Evolutionary conservation across 2,329 filamentous ascomycete genomes (phyloP), one percentile per base, ranked within the genome.

Genomic region (Fusarium graminum): DNA sequence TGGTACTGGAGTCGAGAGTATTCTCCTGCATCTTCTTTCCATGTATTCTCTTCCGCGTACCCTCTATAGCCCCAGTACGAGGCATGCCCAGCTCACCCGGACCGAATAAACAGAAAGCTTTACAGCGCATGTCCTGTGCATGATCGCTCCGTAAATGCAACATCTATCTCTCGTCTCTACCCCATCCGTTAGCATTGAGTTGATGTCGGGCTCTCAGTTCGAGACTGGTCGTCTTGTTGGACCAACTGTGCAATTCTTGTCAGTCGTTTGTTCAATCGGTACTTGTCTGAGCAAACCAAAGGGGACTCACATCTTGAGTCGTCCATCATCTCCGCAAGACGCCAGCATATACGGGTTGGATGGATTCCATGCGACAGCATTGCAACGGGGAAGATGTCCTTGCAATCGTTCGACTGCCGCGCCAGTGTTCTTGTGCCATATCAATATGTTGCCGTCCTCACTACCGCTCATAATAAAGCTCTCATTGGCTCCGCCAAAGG

Each of bases 391-490:
- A 8, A 82, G 80, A 71, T 98, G 94, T 0, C 89, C 94, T 30
- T 88, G 85, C 4, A 98, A 81, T 45, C 87, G 89, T 73, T 93
- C 92, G 7, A 99, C 88, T 1, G 90, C 83, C 7, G 85, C 83
- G 7, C 92, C 93, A 34, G 91, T 92, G 56, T 89, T 90, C 77
- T 93, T 95, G 76, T 97, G 92, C 93, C 94, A 98, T 63, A 99
- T 92, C 75, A 93, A 90, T 40, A 98, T 86, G 55, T 86, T 84
- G 3, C 88, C 88, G 65, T 88, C 87, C 85, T 97, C 93, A 72
- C 93, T 97, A 12, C 95, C 95, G 72, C 92, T 94, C 28, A 96
- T 84, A 11, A 98, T 90, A 76, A 97, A 97, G 75, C 90, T 94
- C 79, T 97, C 93, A 59, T 92, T 90, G 2, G 94, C 94, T 30